Evolutionary conservation across 495 filamentous ascomycete genomes (phyloP).

Genomic region (Penicillium pulvis): DNA sequence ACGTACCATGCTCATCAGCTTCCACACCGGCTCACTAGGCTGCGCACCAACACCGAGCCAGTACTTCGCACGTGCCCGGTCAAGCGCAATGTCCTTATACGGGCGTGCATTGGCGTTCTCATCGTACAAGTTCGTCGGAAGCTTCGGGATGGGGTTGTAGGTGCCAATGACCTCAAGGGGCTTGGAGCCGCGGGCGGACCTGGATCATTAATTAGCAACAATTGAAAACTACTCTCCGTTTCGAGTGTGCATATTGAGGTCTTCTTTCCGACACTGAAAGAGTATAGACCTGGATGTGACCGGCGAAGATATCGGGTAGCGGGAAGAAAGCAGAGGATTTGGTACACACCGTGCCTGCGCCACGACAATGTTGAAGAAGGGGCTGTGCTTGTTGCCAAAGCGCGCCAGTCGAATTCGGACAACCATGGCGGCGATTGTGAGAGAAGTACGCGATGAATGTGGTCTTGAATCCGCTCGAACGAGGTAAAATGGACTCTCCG

Average conservation of each 20-base stretch:
- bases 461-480: neutral
- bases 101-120: constrained; percentile 59
- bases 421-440: constrained; percentile 65
- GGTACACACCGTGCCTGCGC: constrained; percentile 81
- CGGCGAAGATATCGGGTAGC: neutral
- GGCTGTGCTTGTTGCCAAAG: constrained; percentile 82
- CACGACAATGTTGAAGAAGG: constrained; percentile 97
- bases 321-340: neutral
- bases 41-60: constrained; percentile 98
- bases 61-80: constrained; percentile 79
- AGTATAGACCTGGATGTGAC: neutral
- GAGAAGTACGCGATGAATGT: constrained; percentile 9
- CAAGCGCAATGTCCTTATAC: constrained; percentile 88
- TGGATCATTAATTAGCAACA: constrained; percentile 12
- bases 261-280: neutral
- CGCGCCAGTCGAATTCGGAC: constrained; percentile 90
- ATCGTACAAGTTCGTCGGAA: constrained; percentile 62
- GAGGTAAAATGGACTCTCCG: constrained; percentile 21
- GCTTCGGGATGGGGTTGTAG: constrained; percentile 84
- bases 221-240: neutral
- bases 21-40: constrained; percentile 85
- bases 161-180: constrained; percentile 95
- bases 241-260: neutral
- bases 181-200: constrained; percentile 74
- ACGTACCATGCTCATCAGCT: constrained; percentile 81